Base-by-base conservation (phyloP, 495 filamentous ascomycete genomes). In the Pyronema omphalodes region DNA sequence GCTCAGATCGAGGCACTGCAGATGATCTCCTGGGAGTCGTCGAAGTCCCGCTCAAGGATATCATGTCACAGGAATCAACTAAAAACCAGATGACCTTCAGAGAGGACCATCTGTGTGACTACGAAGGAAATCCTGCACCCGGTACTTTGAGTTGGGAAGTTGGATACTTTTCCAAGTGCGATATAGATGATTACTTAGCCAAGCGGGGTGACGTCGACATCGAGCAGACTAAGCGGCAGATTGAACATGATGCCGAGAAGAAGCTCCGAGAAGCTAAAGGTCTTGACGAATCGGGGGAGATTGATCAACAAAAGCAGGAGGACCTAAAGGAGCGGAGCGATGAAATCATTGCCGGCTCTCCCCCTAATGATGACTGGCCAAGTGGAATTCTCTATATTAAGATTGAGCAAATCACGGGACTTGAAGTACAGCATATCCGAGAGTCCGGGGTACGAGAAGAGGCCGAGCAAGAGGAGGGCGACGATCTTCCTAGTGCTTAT, bases 11-110 rank as follows among this genome's bases (percentile, higher is more conserved):
- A 39, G 68, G 67, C 46, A 78, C 76, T 6, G 81, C 81, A 5
- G 81, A 84, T 57, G 81, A 84, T 61, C 78, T 84, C 56, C 69
- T 84, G 4, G 81, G 81, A 4, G 70, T 77, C 6, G 75, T 82
- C 12, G 80, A 84, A 58, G 58, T 84, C 7, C 37, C 50, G 7
- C 35, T 52, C 19, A 40, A 52, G 23, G 50, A 52, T 52, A 14
- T 52, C 17, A 52, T 52, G 9, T 33, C 50, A 17, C 11, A 40
- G 8, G 15, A 40, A 9, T 9, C 70, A 35, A 68, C 60, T 39
- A 54, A 67, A 5, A 74, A 69, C 46, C 73, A 81, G 62, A 70
- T 66, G 36, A 69, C 78, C 37, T 67, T 79, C 5, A 66, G 68
- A 37, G 81, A 84, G 64, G 66, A 73, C n/a, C 74, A 82, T 49